Conservation (phyloP, 2,329 filamentous ascomycete genomes). For the Orbilia quercus region DNA sequence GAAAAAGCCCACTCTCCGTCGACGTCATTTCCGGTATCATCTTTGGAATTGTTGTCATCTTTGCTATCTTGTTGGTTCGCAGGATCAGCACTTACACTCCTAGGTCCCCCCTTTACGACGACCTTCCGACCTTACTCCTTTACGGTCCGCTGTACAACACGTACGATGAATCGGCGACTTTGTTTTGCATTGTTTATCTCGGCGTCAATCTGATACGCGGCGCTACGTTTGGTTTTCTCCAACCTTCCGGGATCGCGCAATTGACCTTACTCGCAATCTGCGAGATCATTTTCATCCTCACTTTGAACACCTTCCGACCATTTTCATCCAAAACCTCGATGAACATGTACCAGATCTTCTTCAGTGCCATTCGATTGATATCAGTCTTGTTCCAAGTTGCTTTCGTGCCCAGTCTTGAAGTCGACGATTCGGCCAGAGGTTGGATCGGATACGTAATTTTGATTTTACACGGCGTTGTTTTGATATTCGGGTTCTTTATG, state of each 20-base stretch:
- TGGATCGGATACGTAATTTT: conserved; percentile 97
- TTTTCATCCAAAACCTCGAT: conserved; percentile 93
- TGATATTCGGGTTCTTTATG: conserved; percentile 91
- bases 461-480: conserved; percentile 81
- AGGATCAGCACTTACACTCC: conserved; percentile 69
- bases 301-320: conserved; percentile 87
- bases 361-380: conserved; percentile 79
- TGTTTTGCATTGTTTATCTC: conserved; percentile 88
- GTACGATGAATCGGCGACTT: conserved; percentile 90
- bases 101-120: conserved; percentile 77
- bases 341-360: conserved; percentile 93
- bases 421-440: conserved; percentile 81
- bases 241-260: conserved; percentile 91
- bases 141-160: conserved; percentile 98
- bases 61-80: conserved; percentile 81
- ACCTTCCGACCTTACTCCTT: conserved; percentile 85
- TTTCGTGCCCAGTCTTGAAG: conserved; percentile 84
- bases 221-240: conserved; percentile 89
- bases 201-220: conserved; percentile 86
- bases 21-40: conserved; percentile 67
- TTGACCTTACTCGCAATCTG: conserved; percentile 91
- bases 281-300: conserved; percentile 89
- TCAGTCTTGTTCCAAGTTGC: conserved; percentile 80
- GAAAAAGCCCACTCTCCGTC: conserved; percentile 76
- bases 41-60: conserved; percentile 76